These are phyloP conservation scores for Cryptosporidium bovis DNA, from an alignment of 169 alveolate species.

Conservation along the genomic window DNA sequence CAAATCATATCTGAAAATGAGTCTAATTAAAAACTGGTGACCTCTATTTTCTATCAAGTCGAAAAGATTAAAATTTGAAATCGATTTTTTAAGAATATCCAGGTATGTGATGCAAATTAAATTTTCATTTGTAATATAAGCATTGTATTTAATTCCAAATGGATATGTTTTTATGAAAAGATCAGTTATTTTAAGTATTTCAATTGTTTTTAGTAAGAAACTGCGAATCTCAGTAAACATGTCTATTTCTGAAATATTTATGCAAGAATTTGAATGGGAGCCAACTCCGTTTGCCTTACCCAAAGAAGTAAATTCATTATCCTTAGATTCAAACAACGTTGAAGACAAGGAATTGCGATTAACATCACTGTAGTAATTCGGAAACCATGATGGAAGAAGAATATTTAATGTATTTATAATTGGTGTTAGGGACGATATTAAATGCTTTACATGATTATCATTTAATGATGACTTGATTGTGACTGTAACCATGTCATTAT, in stretches of 20 bases:
- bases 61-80: slow-evolving; percentile 8
- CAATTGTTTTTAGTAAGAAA: slow-evolving; percentile 20
- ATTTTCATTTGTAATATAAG: slow-evolving; percentile 13
- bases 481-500: slow-evolving; percentile 10
- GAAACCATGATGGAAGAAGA: slow-evolving; percentile 63
- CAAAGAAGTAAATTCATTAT: not conserved
- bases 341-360: not conserved
- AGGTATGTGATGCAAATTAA: slow-evolving; percentile 16
- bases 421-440: slow-evolving; percentile 9
- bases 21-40: slow-evolving; percentile 43
- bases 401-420: slow-evolving; percentile 12
- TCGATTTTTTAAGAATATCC: slow-evolving; percentile 40
- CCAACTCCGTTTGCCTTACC: not conserved
- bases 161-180: slow-evolving; percentile 52
- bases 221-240: slow-evolving; percentile 20
- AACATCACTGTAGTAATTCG: not conserved
- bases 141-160: slow-evolving; percentile 39
- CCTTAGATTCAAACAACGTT: not conserved
- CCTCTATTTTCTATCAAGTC: slow-evolving; percentile 25
- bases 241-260: slow-evolving; percentile 36
- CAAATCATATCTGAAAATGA: slow-evolving; percentile 37
- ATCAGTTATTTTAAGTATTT: slow-evolving; percentile 12
- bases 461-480: slow-evolving; percentile 25
- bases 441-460: slow-evolving; percentile 35
- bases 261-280: slow-evolving; percentile 5